Percentiles rank a stretch among this genome's conserved stretches.
Conservation (phyloP, 2,329 filamentous ascomycete species). For the Microdochium paspali region DNA sequence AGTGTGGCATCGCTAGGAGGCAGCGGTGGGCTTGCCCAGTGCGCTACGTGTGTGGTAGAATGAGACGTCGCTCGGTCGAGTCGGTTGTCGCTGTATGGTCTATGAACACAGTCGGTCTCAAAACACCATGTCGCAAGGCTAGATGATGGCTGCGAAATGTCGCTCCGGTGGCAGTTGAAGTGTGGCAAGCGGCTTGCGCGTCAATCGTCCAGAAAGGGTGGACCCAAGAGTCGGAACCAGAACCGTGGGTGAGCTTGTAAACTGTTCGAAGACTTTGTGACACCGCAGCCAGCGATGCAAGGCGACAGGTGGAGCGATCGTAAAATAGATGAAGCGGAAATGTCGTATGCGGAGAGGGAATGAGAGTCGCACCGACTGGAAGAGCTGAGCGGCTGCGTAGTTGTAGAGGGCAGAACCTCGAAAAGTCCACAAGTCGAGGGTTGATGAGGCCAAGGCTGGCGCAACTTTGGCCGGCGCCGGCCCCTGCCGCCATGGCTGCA, state of each 20-base stretch:
- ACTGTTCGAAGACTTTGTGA: too few species aligned
- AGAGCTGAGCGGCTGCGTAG: too few species aligned
- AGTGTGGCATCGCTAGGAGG: slow-evolving; percentile 19
- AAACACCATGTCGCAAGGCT: neutral
- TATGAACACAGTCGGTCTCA: neutral
- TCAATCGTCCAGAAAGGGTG: neutral
- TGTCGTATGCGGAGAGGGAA: too few species aligned
- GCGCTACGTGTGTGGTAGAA: neutral
- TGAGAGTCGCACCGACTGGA: too few species aligned
- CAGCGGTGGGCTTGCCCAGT: neutral
- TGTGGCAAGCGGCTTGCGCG: neutral
- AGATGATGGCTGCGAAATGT: neutral
- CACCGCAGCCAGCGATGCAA: too few species aligned
- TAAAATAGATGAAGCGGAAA: too few species aligned
- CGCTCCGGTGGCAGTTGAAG: neutral
- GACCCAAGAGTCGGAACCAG: too few species aligned
- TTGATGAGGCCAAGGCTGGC: neutral
- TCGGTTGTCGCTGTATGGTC: neutral
- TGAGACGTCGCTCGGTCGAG: neutral
- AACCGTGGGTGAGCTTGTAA: too few species aligned
- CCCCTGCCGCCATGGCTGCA: neutral
- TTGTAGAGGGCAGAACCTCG: neutral
- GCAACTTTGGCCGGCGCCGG: neutral
- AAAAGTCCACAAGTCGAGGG: neutral
- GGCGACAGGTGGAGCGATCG: too few species aligned